Percentiles rank a stretch among this genome's conserved stretches.
phyloP scores from a whole-genome alignment of 495 filamentous ascomycete genomes.

The Parachaetomium inaequale region DNA sequence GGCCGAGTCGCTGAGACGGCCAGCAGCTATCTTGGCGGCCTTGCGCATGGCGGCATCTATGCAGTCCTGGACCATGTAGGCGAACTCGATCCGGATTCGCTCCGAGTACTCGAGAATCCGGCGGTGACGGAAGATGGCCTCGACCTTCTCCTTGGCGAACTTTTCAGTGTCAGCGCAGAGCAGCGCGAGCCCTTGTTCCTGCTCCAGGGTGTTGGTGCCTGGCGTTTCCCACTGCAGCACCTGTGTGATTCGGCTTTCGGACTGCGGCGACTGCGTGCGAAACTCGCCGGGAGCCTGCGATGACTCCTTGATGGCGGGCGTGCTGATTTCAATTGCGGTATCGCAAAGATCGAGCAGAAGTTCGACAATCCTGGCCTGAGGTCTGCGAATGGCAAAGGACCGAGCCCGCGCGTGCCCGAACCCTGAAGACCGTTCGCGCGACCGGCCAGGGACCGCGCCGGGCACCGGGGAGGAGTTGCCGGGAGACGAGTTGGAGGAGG shows the following conservation, averaged over 20 bases:
- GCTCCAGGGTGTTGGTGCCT: conserved; percentile 82
- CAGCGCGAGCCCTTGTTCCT: conserved; percentile 85
- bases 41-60: conserved; percentile 89
- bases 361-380: conserved; percentile 88
- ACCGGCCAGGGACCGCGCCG: conserved; percentile 65
- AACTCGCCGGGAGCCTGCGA: conserved; percentile 65
- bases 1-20: conserved; percentile 76
- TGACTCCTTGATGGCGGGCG: conserved; percentile 82
- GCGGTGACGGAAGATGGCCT: conserved; percentile 85
- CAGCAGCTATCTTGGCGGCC: conserved; percentile 80
- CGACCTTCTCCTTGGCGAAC: conserved; percentile 80
- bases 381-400: conserved; percentile 81
- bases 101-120: conserved; percentile 94
- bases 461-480: conserved; percentile 57
- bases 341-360: conserved; percentile 92
- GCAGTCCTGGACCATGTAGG: conserved; percentile 86
- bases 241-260: conserved; percentile 86
- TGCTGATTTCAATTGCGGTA: conserved; percentile 90
- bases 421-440: conserved; percentile 74
- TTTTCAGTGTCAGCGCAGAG: conserved; percentile 84
- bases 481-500: conserved; percentile 58
- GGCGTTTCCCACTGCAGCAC: conserved; percentile 95
- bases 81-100: conserved; percentile 89
- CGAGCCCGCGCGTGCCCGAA: conserved; percentile 70
- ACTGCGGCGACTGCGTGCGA: conserved; percentile 89